phyloP scores from a whole-genome alignment of 371 early-diverging fungal species.

The Mortierella sp. region DNA sequence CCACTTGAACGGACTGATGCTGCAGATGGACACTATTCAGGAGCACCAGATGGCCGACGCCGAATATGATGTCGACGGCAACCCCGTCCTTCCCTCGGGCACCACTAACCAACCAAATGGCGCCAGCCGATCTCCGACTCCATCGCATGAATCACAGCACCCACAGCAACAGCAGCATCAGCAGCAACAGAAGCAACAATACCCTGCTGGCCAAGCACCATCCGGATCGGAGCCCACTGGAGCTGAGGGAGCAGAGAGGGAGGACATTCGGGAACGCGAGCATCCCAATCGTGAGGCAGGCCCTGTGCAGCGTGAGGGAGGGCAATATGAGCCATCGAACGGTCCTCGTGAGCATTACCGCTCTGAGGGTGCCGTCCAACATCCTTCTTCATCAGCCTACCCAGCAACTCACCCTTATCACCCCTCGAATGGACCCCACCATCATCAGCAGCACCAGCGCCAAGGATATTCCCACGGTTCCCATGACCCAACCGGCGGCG shows the following conservation, averaged over 20 bases:
- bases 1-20: constrained; percentile 30
- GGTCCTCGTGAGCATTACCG: constrained; percentile 1
- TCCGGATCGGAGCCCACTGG: constrained; percentile 19
- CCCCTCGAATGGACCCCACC: constrained; percentile 15
- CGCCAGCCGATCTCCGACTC: constrained; percentile 15
- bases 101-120: not conserved
- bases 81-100: not conserved
- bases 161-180: constrained; percentile 12
- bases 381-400: not conserved
- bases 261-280: not conserved
- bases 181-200: constrained; percentile 9
- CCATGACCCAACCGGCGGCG: constrained; percentile 13
- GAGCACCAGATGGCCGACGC: constrained; percentile 25
- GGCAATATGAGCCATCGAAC: not conserved
- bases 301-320: not conserved
- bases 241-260: constrained; percentile 14
- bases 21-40: constrained; percentile 38
- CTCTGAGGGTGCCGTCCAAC: not conserved
- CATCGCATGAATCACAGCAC: not conserved
- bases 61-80: not conserved
- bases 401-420: constrained; percentile 12
- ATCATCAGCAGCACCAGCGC: constrained; percentile 21
- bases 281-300: constrained; percentile 1
- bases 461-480: constrained; percentile 12
- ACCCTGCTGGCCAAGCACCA: not conserved